Base-by-base conservation (phyloP, 495 filamentous ascomycete species). In the Darksidea phi region DNA sequence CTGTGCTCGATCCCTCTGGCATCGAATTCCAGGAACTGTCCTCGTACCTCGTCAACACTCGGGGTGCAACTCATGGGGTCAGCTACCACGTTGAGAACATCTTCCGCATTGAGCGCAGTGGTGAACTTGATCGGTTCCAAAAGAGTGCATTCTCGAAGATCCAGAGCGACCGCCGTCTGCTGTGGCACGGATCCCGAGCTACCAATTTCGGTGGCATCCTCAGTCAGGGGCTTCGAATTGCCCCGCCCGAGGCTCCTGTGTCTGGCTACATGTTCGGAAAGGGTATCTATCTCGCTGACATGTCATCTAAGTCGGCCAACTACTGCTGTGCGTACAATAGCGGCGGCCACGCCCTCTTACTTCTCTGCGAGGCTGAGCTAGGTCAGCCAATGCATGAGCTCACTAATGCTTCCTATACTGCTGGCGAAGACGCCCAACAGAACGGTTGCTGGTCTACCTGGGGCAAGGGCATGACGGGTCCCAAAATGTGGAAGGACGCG, bases 241-340 rank as follows among this genome's bases (percentile, higher is more conserved):
- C 91, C 0, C 90, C 91, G 0, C 89, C 89, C 0, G 88, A 92
- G 71, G 89, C 88, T 0, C 90, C 88, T 1, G 84, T 85, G 2
- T 82, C 77, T 48, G 90, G 90, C 0, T 91, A 92, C 73, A 85
- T 84, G 78, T 95, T 94, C 63, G 90, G 87, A 63, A 92, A 94
- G 70, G 91, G 91, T n/a, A 84, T 95, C 43, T 95, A 96, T 70
- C 78, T 95, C 1, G 90, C 91, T 12, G 91, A 96, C 67, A 88
- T 88, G 74, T 86, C 83, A 61, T 82, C 75, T 71, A 89, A 91
- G 72, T 90, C 86, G 4, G 89, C 90, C 20, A 82, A 84, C 61
- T 96, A 95, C 75, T 94, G 89, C 71, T 80, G 71, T 54, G 59
- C 79, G 0, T 57, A 62, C 34, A 67, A 63, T 12, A 80, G 79